Evolutionary conservation across 257 asterid species (phyloP).

Genomic region (Leonotis leonurus): DNA sequence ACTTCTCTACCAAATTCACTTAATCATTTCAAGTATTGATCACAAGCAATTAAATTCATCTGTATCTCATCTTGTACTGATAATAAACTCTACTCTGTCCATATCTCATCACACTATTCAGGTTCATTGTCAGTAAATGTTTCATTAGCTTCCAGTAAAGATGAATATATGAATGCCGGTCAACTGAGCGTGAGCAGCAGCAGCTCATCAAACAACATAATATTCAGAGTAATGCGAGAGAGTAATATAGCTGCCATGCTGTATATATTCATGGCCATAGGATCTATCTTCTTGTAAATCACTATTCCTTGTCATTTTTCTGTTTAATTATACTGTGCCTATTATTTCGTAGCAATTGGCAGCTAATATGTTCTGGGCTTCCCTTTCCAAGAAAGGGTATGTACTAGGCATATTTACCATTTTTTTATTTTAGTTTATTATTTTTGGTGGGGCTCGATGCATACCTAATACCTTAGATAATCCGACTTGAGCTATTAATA

Average conservation of each 20-base stretch:
- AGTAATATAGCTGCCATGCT: conserved; percentile 15
- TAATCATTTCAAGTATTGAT: neutral
- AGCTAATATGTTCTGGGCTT: conserved; percentile 13
- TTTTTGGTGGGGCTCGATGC: neutral
- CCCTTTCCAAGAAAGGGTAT: neutral
- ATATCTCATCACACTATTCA: conserved; percentile 15
- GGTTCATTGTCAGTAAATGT: conserved; percentile 86
- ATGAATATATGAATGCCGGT: conserved; percentile 59
- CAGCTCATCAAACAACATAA: conserved; percentile 32
- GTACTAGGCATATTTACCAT: neutral
- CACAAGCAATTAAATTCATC: neutral
- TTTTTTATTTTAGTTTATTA: too few species aligned
- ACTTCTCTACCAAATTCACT: neutral
- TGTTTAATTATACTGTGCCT: conserved; percentile 8
- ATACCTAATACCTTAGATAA: too few species aligned
- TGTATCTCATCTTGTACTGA: neutral
- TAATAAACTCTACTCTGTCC: neutral
- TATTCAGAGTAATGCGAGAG: conserved; percentile 4
- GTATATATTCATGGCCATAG: conserved; percentile 20
- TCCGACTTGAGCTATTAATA: too few species aligned
- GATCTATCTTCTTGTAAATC: conserved; percentile 34
- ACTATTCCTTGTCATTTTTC: neutral
- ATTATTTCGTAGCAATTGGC: conserved; percentile 23
- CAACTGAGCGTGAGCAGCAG: conserved; percentile 61
- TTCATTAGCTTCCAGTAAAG: conserved; percentile 69